Evolutionary conservation across 345 rosid species (phyloP).

Genomic region (Balakata baccata): DNA sequence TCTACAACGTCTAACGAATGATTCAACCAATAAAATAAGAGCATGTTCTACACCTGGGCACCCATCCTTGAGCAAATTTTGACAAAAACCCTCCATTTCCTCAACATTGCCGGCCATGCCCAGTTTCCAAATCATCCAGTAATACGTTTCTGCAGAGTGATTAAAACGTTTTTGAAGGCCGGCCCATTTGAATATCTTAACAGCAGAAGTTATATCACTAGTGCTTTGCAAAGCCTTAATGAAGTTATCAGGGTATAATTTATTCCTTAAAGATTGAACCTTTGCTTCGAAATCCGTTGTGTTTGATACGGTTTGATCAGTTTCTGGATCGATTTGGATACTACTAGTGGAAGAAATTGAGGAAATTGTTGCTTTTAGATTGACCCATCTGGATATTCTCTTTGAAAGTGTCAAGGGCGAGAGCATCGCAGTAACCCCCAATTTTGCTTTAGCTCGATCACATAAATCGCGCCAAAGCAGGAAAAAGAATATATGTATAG

Average conservation of each 20-base stretch:
- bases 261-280: constrained; percentile 30
- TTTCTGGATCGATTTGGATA: constrained; percentile 21
- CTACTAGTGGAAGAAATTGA: constrained; percentile 32
- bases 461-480: constrained; percentile 5
- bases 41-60: constrained; percentile 28
- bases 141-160: constrained; percentile 45
- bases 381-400: constrained; percentile 31
- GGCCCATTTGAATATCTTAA: constrained; percentile 55
- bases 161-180: constrained; percentile 38
- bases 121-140: constrained; percentile 45
- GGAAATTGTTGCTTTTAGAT: constrained; percentile 28
- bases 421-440: constrained; percentile 24
- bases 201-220: constrained; percentile 36
- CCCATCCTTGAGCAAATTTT: constrained; percentile 34
- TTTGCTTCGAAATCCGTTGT: constrained; percentile 31
- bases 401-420: constrained; percentile 26
- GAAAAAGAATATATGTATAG: neutral
- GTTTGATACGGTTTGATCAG: constrained; percentile 14
- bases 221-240: constrained; percentile 41
- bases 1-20: constrained; percentile 34
- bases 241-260: constrained; percentile 39
- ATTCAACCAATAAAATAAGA: constrained; percentile 36
- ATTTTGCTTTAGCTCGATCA: neutral
- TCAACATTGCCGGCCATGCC: constrained; percentile 45
- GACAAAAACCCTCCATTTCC: constrained; percentile 44